Evolutionary conservation across 192 early-diverging fungal species (phyloP), one percentile per base, ranked within the genome.

Genomic region (Backusella sp.): DNA sequence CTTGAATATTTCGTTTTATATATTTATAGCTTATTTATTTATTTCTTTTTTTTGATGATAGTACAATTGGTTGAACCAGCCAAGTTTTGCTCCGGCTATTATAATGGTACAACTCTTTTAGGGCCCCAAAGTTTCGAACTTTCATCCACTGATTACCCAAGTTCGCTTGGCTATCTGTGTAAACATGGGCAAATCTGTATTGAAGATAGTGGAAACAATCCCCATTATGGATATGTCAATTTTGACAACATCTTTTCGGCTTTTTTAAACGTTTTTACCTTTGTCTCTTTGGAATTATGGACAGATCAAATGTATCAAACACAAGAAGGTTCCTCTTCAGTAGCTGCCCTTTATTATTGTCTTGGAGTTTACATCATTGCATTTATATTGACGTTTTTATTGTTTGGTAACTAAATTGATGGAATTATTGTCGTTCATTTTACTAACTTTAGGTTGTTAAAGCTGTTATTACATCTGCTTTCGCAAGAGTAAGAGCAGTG

Each of bases 401-500:
- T 89, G 3, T 66, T 79, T 49, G 78, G 78, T 79, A 74, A 75
- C 39, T 34, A 35, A 3, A 35, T 7, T 1, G 17, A 41, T 23
- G 15, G n/a, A 32, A 34, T 7, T 15, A 46, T 23, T 28, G 3
- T 14, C 7, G 12, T 28, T 6, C 21, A 2, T 59, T 21, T 6
- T 36, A 36, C 19, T 69, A 17, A 68, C 21, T 59, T 6, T n/a
- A 7, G 28, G 28, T 67, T 34, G 19, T 34, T 59, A 49, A 84
- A 19, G 89, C 89, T n/a, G 89, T 88, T 56, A 86, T 88, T 66
- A 86, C 85, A 14, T 82, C 82, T 66, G 80, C 86, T 62, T 90
- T 90, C 80, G 86, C 85, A 23, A 78, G 84, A 73, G 84, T 87
- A 28, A 70, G 89, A 66, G 87, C 84, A 44, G 84, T 83, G 26